Conservation (phyloP, 805 yeast genomes). For the Metschnikowia shivogae region DNA sequence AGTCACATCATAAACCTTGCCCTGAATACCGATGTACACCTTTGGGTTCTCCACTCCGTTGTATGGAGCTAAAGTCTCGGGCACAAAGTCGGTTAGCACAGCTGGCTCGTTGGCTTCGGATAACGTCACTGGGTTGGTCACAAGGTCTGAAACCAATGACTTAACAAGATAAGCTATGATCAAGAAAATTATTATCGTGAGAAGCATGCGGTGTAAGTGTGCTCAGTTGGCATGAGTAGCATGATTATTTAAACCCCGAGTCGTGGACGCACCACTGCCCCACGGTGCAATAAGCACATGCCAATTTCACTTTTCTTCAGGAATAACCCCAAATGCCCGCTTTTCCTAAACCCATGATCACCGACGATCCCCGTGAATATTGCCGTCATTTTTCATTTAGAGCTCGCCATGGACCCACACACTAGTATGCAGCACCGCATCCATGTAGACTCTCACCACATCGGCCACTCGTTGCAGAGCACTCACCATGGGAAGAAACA, state of each 20-base stretch:
- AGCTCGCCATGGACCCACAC: not conserved
- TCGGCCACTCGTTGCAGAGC: not conserved
- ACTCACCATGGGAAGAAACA: constrained; percentile 35
- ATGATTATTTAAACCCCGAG: constrained; percentile 1
- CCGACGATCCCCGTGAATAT: too few species aligned
- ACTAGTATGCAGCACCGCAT: constrained; percentile 1
- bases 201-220: constrained; percentile 15
- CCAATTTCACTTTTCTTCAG: not conserved
- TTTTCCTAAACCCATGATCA: not conserved
- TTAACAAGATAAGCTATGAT: constrained; percentile 30
- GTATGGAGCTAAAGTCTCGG: constrained; percentile 63
- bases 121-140: constrained; percentile 27
- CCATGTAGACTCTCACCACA: constrained; percentile 1
- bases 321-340: not conserved
- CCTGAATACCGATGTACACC: constrained; percentile 83
- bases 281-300: constrained; percentile 3
- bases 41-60: constrained; percentile 78
- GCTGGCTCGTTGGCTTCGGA: constrained; percentile 25
- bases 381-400: too few species aligned
- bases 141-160: constrained; percentile 24
- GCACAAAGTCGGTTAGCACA: constrained; percentile 63
- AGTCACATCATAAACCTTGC: constrained; percentile 80
- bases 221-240: constrained; percentile 1
- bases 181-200: constrained; percentile 29
- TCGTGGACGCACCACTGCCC: constrained; percentile 4